Evolutionary conservation across 2,329 filamentous ascomycete genomes (phyloP), one percentile per base, ranked within the genome.

Genomic region (Daldinia sp.): DNA sequence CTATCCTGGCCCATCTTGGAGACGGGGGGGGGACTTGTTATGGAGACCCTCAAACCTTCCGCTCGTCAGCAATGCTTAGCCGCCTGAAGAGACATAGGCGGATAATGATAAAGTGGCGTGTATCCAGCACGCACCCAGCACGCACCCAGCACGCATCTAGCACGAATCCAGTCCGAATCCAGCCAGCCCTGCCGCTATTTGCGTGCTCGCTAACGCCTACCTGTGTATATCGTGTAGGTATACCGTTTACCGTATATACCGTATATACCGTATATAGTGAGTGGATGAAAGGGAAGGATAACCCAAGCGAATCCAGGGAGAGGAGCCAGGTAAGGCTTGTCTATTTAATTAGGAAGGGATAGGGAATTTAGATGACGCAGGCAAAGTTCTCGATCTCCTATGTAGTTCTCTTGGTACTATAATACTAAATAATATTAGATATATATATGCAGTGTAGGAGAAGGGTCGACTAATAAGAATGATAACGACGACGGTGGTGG

Each of bases 41-140:
- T 15, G 39, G 39, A 9, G 39, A n/a, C 39, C 25, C 27, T 45
- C 39, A n/a, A 45, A 59, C 53, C 61, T 34, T 61, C 61, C 61
- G 53, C 48, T 60, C 64, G 61, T 67, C 51, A 64, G 64, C 56
- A 64, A 61, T 48, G 50, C 64, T 64, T 67, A 64, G 61, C 64
- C 61, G 61, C 64, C 61, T 64, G 58, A 50, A 57, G 48, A 60
- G 43, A 64, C 29, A 37, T 37, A 56, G 48, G 50, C 60, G 64
- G 60, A 50, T 63, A 58, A 61, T 63, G 60, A 63, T 66, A 58
- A n/a, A 43, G 56, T 63, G 56, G 61, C 39, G 41, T 51, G 50
- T 51, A 27, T 39, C 53, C 32, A 60, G 39, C 35, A 61, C 25
- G n/a, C n/a, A 15, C 19, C 19, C n/a, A 45, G 39, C 23, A 15